Base-by-base conservation (phyloP, 1,139 yeast genomes). In the Kurtzmaniella quercitrusa region DNA sequence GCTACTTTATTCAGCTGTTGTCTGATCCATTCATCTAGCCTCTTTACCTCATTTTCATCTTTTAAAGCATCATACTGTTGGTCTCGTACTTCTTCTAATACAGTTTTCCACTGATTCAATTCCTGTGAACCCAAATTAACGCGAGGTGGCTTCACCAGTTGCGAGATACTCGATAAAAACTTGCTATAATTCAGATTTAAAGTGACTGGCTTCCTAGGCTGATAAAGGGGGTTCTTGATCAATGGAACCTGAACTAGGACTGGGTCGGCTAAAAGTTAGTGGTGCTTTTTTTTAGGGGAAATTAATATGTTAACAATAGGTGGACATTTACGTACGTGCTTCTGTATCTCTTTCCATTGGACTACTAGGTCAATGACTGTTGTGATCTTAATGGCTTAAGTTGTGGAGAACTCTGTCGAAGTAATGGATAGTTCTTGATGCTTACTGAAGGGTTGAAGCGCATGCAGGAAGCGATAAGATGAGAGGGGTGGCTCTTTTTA, bases 181-280 rank as follows among this genome's bases (percentile, higher is more conserved):
- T 69, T 70, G 45, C 65, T 68, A 58, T 76, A 82, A 50, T 75
- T 75, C 43, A 73, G 62, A 36, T 81, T 77, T 34, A 82, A 63
- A 2, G 80, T 73, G 27, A 81, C 69, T 2, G 85, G 77, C 50
- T 73, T 77, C 3, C 87, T 85, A 0, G 83, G 79, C 46, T 71
- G 75, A 50, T 65, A 72, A 19, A 68, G 63, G 0, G 84, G 85
- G 44, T 81, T 78, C 40, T 76, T 69, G 12, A 80, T 73, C 39
- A 82, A 65, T 0, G 88, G 86, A 1, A 82, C 75, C 49, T 80
- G 83, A 29, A 74, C 66, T 19, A 81, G 64, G 12, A 74, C 48
- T 0, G 77, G 70, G 50, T 79, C 82, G 34, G 79, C 82, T 77
- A 25, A 7, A 37, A 37, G 27, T 34, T 25, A 18, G 49, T 50